Conservation (phyloP, 2,329 filamentous ascomycete species). For the Chrysosporium queenslandicum region DNA sequence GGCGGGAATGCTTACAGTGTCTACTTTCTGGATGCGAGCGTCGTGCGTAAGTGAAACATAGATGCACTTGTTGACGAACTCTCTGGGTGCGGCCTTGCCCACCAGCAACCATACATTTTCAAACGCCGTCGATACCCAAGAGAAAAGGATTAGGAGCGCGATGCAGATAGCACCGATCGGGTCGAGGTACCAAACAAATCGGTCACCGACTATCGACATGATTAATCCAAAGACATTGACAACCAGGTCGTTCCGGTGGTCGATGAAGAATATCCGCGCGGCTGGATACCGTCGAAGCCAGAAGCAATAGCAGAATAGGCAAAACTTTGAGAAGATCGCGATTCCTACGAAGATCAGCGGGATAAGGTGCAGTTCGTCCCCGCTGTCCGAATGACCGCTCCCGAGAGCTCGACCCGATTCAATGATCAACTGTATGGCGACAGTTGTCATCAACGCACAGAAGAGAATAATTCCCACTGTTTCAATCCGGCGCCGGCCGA, state of each 20-base stretch:
- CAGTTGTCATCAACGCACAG: conserved; percentile 56
- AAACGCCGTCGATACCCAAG: conserved; percentile 51
- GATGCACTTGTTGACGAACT: conserved; percentile 48
- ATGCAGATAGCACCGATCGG: conserved; percentile 52
- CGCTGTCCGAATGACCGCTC: conserved; percentile 34
- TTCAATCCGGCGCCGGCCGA: conserved; percentile 53
- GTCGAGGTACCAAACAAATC: conserved; percentile 50
- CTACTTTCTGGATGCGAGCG: conserved; percentile 47
- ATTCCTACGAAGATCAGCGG: conserved; percentile 47
- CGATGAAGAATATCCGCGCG: conserved; percentile 30
- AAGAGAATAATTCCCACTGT: conserved; percentile 57
- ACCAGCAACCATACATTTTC: conserved; percentile 54
- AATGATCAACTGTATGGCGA: conserved; percentile 52
- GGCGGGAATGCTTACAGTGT: conserved; percentile 32
- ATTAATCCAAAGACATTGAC: conserved; percentile 48
- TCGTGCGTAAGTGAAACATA: conserved; percentile 49
- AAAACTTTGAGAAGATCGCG: conserved; percentile 28
- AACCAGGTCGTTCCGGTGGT: conserved; percentile 49
- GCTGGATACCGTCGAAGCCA: conserved; percentile 18
- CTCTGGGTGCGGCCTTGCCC: conserved; percentile 50
- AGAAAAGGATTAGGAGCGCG: conserved; percentile 51
- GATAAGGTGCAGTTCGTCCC: conserved; percentile 43
- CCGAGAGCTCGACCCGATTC: conserved; percentile 48
- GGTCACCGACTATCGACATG: conserved; percentile 47
- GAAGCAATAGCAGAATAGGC: conserved; percentile 19